Evolutionary conservation across 2,329 filamentous ascomycete species (phyloP), one percentile per base, ranked within the genome.

Genomic region (Cladosporium austrohemisphaericum): DNA sequence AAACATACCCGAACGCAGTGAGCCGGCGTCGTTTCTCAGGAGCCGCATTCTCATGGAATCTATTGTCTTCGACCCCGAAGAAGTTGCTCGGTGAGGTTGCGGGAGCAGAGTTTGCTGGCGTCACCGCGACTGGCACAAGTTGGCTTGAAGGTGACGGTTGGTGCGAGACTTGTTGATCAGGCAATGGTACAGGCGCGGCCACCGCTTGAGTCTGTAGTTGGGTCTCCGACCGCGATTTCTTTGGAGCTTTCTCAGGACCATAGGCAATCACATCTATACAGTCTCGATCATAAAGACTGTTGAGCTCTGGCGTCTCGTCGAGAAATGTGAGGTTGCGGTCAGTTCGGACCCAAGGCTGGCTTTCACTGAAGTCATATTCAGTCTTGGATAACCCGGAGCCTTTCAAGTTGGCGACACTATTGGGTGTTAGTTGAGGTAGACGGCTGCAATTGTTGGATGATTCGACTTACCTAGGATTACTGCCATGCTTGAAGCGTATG

Each of bases 271-370:
- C 50, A 38, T 57, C 50, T n/a, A 61, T 57, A 6, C 49, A 52
- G 26, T 59, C 58, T 37, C 58, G 58, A 20, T 65, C 60, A 52
- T 64, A 64, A 19, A 65, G 60, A 50, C 56, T 63, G 44, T 60
- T 60, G 16, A 65, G 56, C 43, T 66, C 62, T 47, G 53, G 57
- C 8, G 63, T 66, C 48, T 64, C 62, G 43, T 65, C 63, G 29
- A 65, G 44, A 41, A 64, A 65, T 9, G 55, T 64, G 19, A 66
- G 55, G n/a, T 52, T 59, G 22, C 55, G 53, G 9, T 56, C 53
- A 5, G 61, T 65, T 31, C 57, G 61, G 23, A 63, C 56, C 63
- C 62, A 65, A 18, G 59, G 58, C 51, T 65, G 61, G 37, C 52
- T 55, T 33, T 59, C 55, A 28, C 57, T 52, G 35, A 65, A 66